phyloP scores from a whole-genome alignment of 1,284 basidiomycete species.

The Wallemia mellicola region DNA sequence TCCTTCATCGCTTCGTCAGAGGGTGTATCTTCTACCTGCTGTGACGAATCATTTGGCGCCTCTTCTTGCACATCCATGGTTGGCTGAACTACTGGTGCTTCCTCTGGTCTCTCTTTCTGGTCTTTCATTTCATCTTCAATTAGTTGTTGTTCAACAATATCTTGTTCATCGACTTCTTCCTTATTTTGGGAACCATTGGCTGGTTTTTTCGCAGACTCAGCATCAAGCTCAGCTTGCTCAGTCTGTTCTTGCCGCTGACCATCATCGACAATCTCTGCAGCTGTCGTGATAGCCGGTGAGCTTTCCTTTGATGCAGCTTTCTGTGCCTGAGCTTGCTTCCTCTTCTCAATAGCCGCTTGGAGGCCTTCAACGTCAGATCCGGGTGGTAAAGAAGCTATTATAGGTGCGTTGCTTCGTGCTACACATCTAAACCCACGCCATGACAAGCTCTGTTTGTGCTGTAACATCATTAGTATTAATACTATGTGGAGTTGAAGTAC shows the following conservation, averaged over 20 bases:
- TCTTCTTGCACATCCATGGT: background rate
- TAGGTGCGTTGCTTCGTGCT: background rate
- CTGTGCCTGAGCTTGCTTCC: background rate
- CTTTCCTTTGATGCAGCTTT: background rate
- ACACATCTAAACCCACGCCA: background rate
- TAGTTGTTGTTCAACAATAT: no score
- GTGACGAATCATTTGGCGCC: no score
- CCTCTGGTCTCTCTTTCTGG: background rate
- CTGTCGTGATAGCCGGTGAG: background rate
- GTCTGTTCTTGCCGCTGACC: constrained; percentile 8
- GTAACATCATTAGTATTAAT: no score
- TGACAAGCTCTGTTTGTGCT: background rate
- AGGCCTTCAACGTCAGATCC: background rate
- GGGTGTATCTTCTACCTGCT: no score
- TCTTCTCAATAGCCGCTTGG: background rate
- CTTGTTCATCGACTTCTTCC: no score
- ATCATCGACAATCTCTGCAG: background rate
- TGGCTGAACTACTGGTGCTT: background rate
- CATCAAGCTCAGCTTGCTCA: constrained; percentile 19
- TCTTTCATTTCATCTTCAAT: no score
- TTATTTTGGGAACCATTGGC: no score
- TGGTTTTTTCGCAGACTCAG: constrained; percentile 8
- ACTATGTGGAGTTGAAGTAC: no score
- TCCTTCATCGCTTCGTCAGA: no score
- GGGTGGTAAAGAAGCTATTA: background rate